These are phyloP conservation scores for Acrocalymma vagum DNA, from an alignment of 2,329 filamentous ascomycete genomes.

Conservation along the genomic window DNA sequence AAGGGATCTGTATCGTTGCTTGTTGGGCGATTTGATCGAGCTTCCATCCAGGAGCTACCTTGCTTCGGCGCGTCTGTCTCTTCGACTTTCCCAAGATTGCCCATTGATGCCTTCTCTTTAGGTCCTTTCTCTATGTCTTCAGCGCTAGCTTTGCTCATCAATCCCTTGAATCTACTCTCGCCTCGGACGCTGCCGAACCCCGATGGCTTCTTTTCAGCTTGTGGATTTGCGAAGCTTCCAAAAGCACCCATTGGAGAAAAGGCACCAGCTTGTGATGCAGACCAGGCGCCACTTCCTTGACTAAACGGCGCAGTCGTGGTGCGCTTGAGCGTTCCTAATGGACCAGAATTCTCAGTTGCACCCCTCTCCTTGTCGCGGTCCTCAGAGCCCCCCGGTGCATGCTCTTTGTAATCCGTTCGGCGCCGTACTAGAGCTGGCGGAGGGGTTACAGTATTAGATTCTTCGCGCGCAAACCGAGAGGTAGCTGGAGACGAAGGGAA, in stretches of 20 bases:
- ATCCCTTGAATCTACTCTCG: conserved; percentile 85
- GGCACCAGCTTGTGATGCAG: conserved; percentile 66
- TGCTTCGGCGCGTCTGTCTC: conserved; percentile 59
- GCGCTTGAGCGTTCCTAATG: conserved; percentile 65
- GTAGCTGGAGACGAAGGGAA: conserved; percentile 68
- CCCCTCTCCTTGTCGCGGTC: conserved; percentile 60
- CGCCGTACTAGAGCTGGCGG: conserved; percentile 68
- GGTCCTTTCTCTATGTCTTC: conserved; percentile 66
- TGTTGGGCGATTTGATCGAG: conserved; percentile 55
- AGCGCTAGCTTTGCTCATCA: conserved; percentile 79
- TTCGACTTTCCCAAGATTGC: conserved; percentile 61
- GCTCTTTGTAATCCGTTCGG: conserved; percentile 69
- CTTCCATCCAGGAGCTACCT: conserved; percentile 62
- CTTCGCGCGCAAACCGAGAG: conserved; percentile 70
- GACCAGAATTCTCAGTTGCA: conserved; percentile 50
- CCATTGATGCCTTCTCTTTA: conserved; percentile 64
- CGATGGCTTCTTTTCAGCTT: conserved; percentile 74
- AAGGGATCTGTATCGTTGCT: conserved; percentile 79
- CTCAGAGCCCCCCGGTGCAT: conserved; percentile 52
- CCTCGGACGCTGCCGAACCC: conserved; percentile 72
- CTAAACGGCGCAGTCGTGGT: conserved; percentile 64
- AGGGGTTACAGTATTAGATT: conserved; percentile 67
- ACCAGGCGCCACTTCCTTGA: conserved; percentile 62
- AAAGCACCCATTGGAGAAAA: conserved; percentile 84
- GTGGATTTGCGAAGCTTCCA: conserved; percentile 77